A percentile compares a stretch with the other conserved stretches of the same genome.
Evolutionary conservation across 1,139 yeast genomes (phyloP).

Genomic region (Protomyces pachydermus): DNA sequence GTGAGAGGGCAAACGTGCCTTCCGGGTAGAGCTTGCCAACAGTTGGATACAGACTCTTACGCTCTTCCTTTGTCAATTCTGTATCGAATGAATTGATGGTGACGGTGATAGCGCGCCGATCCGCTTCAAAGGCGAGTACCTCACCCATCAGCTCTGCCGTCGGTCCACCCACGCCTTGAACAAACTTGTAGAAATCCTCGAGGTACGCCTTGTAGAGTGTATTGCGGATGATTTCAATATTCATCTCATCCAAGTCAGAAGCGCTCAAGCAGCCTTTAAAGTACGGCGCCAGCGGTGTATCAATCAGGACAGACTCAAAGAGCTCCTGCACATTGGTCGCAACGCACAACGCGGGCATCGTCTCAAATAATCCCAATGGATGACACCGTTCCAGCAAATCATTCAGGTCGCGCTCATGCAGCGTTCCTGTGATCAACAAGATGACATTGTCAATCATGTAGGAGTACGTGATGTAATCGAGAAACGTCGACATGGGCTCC

Average conservation of each 20-base stretch:
- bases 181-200: constrained; percentile 75
- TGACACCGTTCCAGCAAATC: constrained; percentile 88
- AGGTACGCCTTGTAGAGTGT: constrained; percentile 86
- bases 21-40: constrained; percentile 77
- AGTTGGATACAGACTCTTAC: constrained; percentile 64
- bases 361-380: constrained; percentile 98
- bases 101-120: constrained; percentile 87
- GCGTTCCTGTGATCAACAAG: constrained; percentile 91
- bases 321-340: constrained; percentile 91
- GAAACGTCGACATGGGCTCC: constrained; percentile 69
- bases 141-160: constrained; percentile 74
- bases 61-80: constrained; percentile 67
- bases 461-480: constrained; percentile 89
- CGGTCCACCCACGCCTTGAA: constrained; percentile 63
- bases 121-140: constrained; percentile 84
- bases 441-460: constrained; percentile 98
- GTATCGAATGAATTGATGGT: constrained; percentile 82
- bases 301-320: constrained; percentile 90
- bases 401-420: constrained; percentile 84
- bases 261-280: constrained; percentile 89
- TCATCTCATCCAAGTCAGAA: constrained; percentile 89
- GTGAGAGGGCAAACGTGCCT: constrained; percentile 64
- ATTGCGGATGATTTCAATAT: constrained; percentile 91
- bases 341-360: constrained; percentile 87
- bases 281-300: constrained; percentile 95